Evolutionary conservation across 2,329 filamentous ascomycete genomes (phyloP), one percentile per base, ranked within the genome.

Genomic region (Calonectria leucothoes): DNA sequence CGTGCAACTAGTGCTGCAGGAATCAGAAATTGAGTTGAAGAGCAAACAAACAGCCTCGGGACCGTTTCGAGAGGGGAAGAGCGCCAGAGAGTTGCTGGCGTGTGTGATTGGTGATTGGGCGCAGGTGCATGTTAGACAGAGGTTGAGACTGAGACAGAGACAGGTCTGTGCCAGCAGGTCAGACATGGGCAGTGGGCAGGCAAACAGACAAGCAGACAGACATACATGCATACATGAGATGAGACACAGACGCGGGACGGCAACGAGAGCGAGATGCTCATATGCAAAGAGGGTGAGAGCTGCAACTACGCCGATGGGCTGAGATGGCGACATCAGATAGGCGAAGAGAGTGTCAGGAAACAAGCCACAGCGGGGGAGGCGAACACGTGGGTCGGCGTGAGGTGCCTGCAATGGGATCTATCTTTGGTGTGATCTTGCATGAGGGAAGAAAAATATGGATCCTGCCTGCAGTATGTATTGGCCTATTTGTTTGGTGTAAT

Each of bases 331-430:
- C 33, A 37, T 59, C 12, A 59, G 55, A 59, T 39, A 59, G 55
- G 55, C 55, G 49, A 49, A 27, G 39, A 31, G 33, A 55, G 31
- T 71, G 64, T 33, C 55, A 71, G 25, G 45, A 49, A 37, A 17
- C n/a, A 35, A 27, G 27, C 31, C 31, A 68, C 57, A 51, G 55
- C 35, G 66, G 42, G 66, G 57, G 37, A 61, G 63, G 70, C 68
- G 70, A 72, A 72, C 70, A 66, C 65, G 70, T 72, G 70, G 70
- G 65, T 69, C 70, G 27, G 31, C n/a, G 55, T 49, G 48, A 57
- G 39, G 35, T 68, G 70, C 29, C 29, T 68, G 37, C n/a, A 45
- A 31, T 59, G 55, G 52, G 52, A 59, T 72, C 70, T 59, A 37
- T 59, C 55, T 63, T 64, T 45, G 49, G 64, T 51, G 57, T 65